Evolutionary conservation across 2,329 filamentous ascomycete genomes (phyloP).

Genomic region (Exophiala spinifera): DNA sequence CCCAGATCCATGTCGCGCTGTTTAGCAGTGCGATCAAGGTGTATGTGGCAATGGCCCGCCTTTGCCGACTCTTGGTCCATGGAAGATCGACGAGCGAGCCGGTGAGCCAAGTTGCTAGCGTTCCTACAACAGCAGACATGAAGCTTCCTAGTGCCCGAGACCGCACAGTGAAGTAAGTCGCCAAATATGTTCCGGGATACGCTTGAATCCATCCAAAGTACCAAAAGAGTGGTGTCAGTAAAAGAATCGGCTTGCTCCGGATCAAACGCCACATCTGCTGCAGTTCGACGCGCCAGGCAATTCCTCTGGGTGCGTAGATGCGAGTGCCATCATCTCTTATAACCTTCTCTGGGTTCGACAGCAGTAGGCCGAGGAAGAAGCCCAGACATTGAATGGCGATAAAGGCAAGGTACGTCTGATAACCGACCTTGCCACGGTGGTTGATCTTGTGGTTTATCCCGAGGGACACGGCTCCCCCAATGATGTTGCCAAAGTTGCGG

Average conservation of each 20-base stretch:
- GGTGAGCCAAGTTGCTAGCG: conserved; percentile 38
- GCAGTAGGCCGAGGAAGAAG: conserved; percentile 41
- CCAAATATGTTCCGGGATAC: conserved; percentile 43
- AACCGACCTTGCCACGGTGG: conserved; percentile 46
- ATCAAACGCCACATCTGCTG: conserved; percentile 38
- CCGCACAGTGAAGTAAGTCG: conserved; percentile 45
- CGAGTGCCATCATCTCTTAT: conserved; percentile 43
- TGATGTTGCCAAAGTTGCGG: conserved; percentile 52
- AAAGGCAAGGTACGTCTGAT: conserved; percentile 38
- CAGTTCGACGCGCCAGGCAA: conserved; percentile 34
- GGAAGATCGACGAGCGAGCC: conserved; percentile 39
- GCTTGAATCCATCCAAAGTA: conserved; percentile 35
- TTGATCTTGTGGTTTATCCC: conserved; percentile 47
- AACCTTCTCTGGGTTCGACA: conserved; percentile 47
- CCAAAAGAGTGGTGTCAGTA: conserved; percentile 41
- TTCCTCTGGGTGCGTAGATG: conserved; percentile 34
- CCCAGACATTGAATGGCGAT: conserved; percentile 47
- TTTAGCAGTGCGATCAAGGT: conserved; percentile 43
- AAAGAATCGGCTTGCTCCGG: conserved; percentile 37
- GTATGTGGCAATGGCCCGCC: conserved; percentile 42
- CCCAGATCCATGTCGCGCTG: conserved; percentile 49
- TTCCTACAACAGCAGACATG: conserved; percentile 41
- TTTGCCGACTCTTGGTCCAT: conserved; percentile 41
- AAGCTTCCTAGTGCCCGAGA: conserved; percentile 40
- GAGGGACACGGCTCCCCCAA: conserved; percentile 52